Evolutionary conservation across 2,329 filamentous ascomycete genomes (phyloP).

Genomic region (Zopfia rhizophila): DNA sequence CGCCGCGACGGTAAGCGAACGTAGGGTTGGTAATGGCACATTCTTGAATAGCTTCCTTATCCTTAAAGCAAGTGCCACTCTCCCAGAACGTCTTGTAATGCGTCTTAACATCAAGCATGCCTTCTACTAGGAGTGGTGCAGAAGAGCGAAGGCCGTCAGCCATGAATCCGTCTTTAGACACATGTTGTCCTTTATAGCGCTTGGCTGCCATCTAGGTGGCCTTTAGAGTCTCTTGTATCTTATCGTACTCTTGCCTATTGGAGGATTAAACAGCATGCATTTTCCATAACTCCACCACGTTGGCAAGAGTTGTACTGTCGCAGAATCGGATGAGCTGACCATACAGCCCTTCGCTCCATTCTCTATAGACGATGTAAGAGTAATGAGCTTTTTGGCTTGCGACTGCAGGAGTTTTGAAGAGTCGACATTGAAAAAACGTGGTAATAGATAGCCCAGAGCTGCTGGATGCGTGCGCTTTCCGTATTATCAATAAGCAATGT

Average conservation of each 20-base stretch:
- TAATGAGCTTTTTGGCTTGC: constrained; percentile 59
- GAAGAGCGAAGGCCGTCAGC: constrained; percentile 28
- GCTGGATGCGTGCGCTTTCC: constrained; percentile 31
- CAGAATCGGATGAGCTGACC: constrained; percentile 60
- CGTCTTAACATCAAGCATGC: constrained; percentile 15
- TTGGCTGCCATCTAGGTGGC: constrained; percentile 5
- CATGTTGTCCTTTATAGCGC: not conserved
- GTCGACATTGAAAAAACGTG: constrained; percentile 57
- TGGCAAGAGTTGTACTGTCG: constrained; percentile 58
- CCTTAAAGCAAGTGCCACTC: constrained; percentile 30
- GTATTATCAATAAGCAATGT: constrained; percentile 61
- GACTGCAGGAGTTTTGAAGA: constrained; percentile 50
- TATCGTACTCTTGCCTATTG: not conserved
- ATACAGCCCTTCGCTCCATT: constrained; percentile 61
- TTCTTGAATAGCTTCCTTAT: constrained; percentile 18
- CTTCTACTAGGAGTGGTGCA: constrained; percentile 35
- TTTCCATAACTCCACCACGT: constrained; percentile 56
- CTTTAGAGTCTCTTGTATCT: constrained; percentile 6
- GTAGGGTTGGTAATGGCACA: constrained; percentile 50
- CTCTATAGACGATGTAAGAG: constrained; percentile 50
- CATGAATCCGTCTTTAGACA: not conserved
- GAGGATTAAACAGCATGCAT: constrained; percentile 37
- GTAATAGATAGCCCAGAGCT: constrained; percentile 67
- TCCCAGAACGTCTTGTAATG: constrained; percentile 40
- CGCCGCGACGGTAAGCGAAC: constrained; percentile 45